These are phyloP conservation scores for Magnolia changhungtana DNA, from an alignment of 164 flowering plant genomes.

Conservation along the genomic window DNA sequence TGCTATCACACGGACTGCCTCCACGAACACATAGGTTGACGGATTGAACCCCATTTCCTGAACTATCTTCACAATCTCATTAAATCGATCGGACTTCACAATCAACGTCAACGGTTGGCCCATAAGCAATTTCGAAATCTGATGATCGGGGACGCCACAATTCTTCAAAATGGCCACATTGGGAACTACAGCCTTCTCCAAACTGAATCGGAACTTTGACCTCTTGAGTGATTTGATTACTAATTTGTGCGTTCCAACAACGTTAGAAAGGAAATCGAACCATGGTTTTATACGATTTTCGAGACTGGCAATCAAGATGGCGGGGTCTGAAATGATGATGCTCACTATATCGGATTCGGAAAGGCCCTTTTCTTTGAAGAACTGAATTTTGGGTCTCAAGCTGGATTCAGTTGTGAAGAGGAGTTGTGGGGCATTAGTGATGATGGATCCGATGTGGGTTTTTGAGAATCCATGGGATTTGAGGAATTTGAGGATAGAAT, in stretches of 20 bases:
- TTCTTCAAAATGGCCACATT: background rate
- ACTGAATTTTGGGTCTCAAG: constrained; percentile 4
- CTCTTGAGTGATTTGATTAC: background rate
- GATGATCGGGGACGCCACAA: background rate
- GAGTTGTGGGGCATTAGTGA: background rate
- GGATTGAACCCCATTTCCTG: constrained; percentile 7
- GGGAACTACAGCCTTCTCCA: background rate
- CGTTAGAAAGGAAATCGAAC: constrained; percentile 2
- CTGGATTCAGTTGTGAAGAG: constrained; percentile 6
- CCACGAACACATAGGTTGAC: background rate
- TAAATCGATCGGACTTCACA: background rate
- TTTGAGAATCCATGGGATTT: background rate
- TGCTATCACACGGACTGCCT: background rate
- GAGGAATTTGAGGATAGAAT: constrained; percentile 5
- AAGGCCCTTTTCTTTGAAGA: constrained; percentile 8
- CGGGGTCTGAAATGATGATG: background rate
- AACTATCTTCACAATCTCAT: background rate
- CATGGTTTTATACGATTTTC: background rate
- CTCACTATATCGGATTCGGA: background rate
- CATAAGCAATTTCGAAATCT: background rate
- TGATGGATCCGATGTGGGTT: constrained; percentile 6
- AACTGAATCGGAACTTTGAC: background rate
- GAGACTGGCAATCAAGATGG: background rate
- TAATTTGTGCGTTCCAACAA: background rate
- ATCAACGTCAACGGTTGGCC: background rate